Base-by-base conservation (phyloP, 2,329 filamentous ascomycete genomes). In the Fusarium tanahbumbuense region DNA sequence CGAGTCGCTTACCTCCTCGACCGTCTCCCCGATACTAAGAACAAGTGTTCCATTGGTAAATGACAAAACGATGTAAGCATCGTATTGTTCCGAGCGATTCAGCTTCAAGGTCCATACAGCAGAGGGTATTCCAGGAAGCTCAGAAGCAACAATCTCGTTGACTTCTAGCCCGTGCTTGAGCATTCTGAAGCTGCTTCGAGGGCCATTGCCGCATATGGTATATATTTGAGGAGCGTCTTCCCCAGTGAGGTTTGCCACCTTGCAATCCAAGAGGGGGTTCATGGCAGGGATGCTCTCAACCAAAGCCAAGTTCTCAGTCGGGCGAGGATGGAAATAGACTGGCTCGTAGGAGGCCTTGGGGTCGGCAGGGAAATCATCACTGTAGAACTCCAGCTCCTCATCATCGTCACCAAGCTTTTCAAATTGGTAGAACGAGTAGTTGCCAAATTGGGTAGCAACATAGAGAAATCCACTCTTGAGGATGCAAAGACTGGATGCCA, bases 171-270 rank as follows among this genome's bases (percentile, higher is more conserved):
- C 96, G 78, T 99, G 94, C 77, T 96, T 96, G 57, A 98, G 87
- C 48, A 92, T 97, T 72, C 95, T 89, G 83, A 99, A 98, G 9
- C 92, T 91, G 79, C 95, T 98, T 69, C 93, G 88, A 46, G 94
- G 93, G 12, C 95, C 93, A 62, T 92, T 92, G 12, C 97, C 96
- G 76, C 93, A 97, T 42, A 97, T 89, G 0, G 94, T 91, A 80
- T 98, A 99, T 25, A 99, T 97, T 77, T 99, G 97, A 15, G 96
- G 96, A 8, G 95, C 94, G 78, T 98, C 96, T 71, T 98, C 96
- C 47, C 93, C 90, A 0, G 92, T 93, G 30, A 98, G 83, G 73
- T 99, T 98, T 48, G 92, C 92, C 27, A 99, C 90, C 78, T 97
- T 95, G 82, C 93, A 95, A 76, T 95, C 94, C 78, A 97, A 88